Evolutionary conservation across 208 protist genomes (phyloP), one percentile per base, ranked within the genome.

Genomic region (Trypanosoma melophagium): DNA sequence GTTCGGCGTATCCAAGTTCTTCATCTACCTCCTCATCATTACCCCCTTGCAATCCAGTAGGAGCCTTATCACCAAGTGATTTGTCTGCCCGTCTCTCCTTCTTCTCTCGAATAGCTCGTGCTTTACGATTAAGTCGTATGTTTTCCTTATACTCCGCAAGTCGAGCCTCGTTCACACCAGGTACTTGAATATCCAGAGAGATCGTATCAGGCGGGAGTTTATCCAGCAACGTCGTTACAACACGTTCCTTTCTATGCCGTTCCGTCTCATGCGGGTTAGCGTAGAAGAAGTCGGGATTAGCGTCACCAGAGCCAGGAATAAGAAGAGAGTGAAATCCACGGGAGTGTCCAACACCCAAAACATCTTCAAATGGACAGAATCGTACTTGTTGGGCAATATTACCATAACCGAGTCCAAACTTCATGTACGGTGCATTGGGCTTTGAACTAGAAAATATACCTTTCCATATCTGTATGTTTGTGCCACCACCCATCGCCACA

Each of bases 261-360:
- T 93, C 86, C 60, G 94, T 97, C 60, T 98, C 94, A 76, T 95
- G 92, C 49, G 94, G 94, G 78, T 98, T 96, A n/a, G 92, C 92
- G 51, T 86, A 88, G 81, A 90, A 96, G 66, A 93, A 96, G 82
- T 98, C 94, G 7, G 89, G 91, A 66, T 97, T 97, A 2, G 92
- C 84, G 66, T 97, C 92, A 2, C 94, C 94, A 21, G 88, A 79
- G 28, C 92, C 94, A 3, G 94, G 94, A 22, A 98, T 80, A 9
- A 97, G 60, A 51, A 97, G 69, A 21, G 85, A 95, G 19, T 82
- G 84, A 73, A 97, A 96, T n/a, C 94, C 94, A 38, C 66, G 66
- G 3, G 84, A 86, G 80, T 97, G 92, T n/a, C 89, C 89, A 12
- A 96, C 70, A 42, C 91, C 93, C 3, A 97, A 76, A 28, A 96